Evolutionary conservation across 1,284 basidiomycete species (phyloP).

Genomic region (Rhodotorula sp.): DNA sequence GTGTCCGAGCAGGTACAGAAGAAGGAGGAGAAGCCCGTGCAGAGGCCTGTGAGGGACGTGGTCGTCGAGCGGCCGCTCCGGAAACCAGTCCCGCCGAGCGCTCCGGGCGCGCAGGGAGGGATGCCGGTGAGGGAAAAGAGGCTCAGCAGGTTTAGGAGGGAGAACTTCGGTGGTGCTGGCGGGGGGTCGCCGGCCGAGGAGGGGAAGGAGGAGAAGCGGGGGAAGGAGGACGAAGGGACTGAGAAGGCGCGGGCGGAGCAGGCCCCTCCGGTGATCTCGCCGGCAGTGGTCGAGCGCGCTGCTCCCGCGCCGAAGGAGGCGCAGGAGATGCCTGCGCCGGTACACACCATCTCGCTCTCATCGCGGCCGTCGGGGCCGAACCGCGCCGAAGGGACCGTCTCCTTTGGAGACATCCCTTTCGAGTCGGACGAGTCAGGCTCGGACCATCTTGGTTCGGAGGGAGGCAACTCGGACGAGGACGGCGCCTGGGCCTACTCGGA

Average conservation of each 20-base stretch:
- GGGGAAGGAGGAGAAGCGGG: too few species aligned
- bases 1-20: neutral
- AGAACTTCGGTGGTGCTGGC: neutral
- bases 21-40: neutral
- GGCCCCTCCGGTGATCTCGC: neutral
- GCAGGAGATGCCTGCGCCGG: constrained; percentile 7
- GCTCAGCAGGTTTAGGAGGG: constrained; percentile 16
- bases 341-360: constrained; percentile 39
- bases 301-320: neutral
- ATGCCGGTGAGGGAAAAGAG: neutral
- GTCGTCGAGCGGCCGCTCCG: constrained; percentile 36
- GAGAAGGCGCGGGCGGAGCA: constrained; percentile 3
- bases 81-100: constrained; percentile 13
- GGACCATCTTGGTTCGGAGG: constrained; percentile 1
- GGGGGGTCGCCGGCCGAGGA: neutral
- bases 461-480: constrained; percentile 18
- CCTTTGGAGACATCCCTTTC: constrained; percentile 26
- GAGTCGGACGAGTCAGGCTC: constrained; percentile 19
- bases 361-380: constrained; percentile 1
- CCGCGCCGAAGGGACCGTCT: constrained; percentile 10
- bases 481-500: constrained; percentile 19
- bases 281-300: neutral
- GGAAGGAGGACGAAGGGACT: constrained; percentile 4
- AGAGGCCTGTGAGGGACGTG: constrained; percentile 34
- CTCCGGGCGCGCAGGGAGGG: neutral